These are phyloP conservation scores for Trichoderma arundinaceum DNA, from an alignment of 2,329 filamentous ascomycete genomes.

Conservation along the genomic window DNA sequence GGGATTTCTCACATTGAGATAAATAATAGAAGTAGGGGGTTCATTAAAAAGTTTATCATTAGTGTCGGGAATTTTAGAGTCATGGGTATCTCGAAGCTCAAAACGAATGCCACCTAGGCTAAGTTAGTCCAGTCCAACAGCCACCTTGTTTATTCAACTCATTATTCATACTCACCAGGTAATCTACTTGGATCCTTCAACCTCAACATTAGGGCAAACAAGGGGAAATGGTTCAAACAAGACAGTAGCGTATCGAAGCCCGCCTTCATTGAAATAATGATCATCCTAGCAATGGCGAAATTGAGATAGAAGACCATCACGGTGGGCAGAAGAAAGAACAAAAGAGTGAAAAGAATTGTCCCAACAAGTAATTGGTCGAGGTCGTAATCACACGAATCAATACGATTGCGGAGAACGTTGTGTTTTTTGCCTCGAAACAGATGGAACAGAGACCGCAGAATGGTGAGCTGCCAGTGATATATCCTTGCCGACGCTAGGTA, in stretches of 20 bases:
- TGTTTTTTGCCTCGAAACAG: slow-evolving; percentile 98
- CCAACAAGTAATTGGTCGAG: slow-evolving; percentile 94
- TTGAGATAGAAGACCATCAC: slow-evolving; percentile 97
- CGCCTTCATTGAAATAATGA: slow-evolving; percentile 92
- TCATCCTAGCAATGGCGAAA: slow-evolving; percentile 92
- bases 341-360: slow-evolving; percentile 92
- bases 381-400: slow-evolving; percentile 98
- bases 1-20: slow-evolving; percentile 71
- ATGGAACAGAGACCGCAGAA: slow-evolving; percentile 96
- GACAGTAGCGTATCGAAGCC: slow-evolving; percentile 89
- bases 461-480: slow-evolving; percentile 98
- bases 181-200: slow-evolving; percentile 90
- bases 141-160: background rate
- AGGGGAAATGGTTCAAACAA: slow-evolving; percentile 94
- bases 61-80: slow-evolving; percentile 50
- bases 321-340: slow-evolving; percentile 93
- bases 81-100: slow-evolving; percentile 78
- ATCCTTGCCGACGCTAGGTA: slow-evolving; percentile 96
- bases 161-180: slow-evolving; percentile 63
- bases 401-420: slow-evolving; percentile 94
- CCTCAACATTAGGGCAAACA: slow-evolving; percentile 95
- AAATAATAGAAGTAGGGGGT: slow-evolving; percentile 79
- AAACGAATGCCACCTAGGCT: slow-evolving; percentile 73
- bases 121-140: background rate
- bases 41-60: slow-evolving; percentile 50